Percentiles rank a stretch among this genome's conserved stretches.
These are phyloP conservation scores for Hypoxylon sp. DNA, from an alignment of 2,329 filamentous ascomycete genomes.

Conservation along the genomic window DNA sequence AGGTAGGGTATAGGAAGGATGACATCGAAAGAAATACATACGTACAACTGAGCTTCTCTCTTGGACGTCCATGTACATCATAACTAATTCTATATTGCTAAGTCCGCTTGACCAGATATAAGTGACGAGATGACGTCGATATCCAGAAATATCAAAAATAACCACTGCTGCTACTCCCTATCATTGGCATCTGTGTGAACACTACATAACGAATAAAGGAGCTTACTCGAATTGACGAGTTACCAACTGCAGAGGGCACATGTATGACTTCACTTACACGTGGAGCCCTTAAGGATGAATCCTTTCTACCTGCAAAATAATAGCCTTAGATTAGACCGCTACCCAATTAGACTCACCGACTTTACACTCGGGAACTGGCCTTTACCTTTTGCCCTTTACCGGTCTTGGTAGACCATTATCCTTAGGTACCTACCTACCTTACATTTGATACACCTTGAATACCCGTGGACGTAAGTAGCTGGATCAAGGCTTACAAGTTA, in stretches of 20 bases:
- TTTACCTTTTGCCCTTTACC: conserved; percentile 12
- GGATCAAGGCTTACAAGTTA: conserved; percentile 15
- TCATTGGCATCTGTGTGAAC: conserved; percentile 4
- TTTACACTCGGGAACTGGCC: conserved; percentile 23
- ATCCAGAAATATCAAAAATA: conserved; percentile 13
- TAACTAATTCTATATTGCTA: conserved; percentile 8
- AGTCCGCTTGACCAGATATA: conserved; percentile 6
- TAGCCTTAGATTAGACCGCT: conserved; percentile 37
- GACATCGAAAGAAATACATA: conserved; percentile 17
- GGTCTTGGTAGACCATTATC: conserved; percentile 5
- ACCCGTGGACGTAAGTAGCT: conserved; percentile 21
- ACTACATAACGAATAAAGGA: conserved; percentile 7
- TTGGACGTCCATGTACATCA: conserved; percentile 15
- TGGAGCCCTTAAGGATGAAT: conserved; percentile 33
- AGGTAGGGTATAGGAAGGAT: conserved; percentile 11
- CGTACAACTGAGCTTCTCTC: conserved; percentile 24
- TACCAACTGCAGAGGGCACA: conserved; percentile 11
- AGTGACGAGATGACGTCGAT: conserved; percentile 26
- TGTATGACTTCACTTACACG: conserved; percentile 42
- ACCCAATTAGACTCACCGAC: conserved; percentile 37
- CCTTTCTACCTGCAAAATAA: conserved; percentile 1
- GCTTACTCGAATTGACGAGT: conserved; percentile 19
- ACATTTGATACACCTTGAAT: conserved; percentile 20
- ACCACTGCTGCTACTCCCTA: not conserved
- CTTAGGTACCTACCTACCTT: conserved; percentile 1